Evolutionary conservation across 306 rosid species (phyloP), one percentile per base, ranked within the genome.

Genomic region (Hippophae gyantsensis): DNA sequence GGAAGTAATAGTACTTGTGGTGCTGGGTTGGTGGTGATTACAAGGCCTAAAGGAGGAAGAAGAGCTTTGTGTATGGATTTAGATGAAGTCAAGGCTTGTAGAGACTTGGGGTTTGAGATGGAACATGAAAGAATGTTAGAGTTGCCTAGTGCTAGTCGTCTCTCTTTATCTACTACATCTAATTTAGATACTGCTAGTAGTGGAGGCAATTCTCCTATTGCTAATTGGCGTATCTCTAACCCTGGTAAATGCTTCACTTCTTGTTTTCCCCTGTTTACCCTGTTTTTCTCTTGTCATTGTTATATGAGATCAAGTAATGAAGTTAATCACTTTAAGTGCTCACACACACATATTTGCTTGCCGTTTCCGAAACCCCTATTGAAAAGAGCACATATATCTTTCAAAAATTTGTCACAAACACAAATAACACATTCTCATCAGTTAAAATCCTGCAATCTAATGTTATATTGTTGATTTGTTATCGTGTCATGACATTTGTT

Each of bases 11-110:
- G 13, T 58, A 23, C 51, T n/a, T 63, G 82, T 18, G 14, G 14
- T 4, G 45, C 54, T 50, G 85, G 84, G 43, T 61, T 79, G 57
- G 72, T 72, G 78, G 61, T 89, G 57, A 74, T 86, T 63, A 77
- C 92, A 0, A 80, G 84, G 75, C 89, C 97, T 0, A 89, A 76
- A 72, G 95, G 97, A 43, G 95, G 93, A n/a, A 76, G 61, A 0
- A 78, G 93, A 45, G 43, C 85, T 3, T 61, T 89, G 27, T 76
- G 89, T 12, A 84, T 86, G 97, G 95, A 80, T 56, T 54, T 81
- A 81, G 95, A 84, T 7, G 97, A 89, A 84, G 89, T 89, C 5
- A 89, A 80, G 66, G 97, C 97, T 68, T 89, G 97, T 52, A 78
- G 81, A 63, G 97, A 89, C 58, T 89, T 89, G 54, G 97, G 97